Conservation (phyloP, 169 alveolate genomes). For the Plasmodium relictum region DNA sequence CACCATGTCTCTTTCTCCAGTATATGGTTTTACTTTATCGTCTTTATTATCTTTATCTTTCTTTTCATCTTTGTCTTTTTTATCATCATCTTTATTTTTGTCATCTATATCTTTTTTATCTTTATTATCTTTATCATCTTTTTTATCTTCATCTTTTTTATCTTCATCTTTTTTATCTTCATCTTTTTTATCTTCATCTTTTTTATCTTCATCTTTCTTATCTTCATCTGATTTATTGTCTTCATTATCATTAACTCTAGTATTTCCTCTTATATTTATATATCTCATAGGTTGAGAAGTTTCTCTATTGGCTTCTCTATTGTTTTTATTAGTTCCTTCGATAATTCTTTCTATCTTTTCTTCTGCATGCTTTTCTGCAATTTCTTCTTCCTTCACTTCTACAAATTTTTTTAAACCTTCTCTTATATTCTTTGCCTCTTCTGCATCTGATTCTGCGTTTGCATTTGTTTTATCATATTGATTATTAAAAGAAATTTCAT, state of each 20-base stretch:
- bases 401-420: too few species aligned
- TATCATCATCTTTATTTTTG: neutral
- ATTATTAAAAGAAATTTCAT: neutral
- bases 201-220: too few species aligned
- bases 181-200: too few species aligned
- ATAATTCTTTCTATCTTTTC: too few species aligned
- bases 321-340: too few species aligned
- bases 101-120: neutral
- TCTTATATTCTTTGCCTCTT: too few species aligned
- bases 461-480: neutral
- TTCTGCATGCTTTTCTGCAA: too few species aligned
- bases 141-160: neutral
- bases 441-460: neutral
- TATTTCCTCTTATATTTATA: too few species aligned
- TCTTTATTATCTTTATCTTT: neutral
- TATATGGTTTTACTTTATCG: neutral
- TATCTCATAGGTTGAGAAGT: neutral
- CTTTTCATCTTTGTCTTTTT: neutral
- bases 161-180: too few species aligned
- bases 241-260: too few species aligned
- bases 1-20: constrained; percentile 6
- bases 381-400: too few species aligned
- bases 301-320: neutral
- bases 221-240: too few species aligned
- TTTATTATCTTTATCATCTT: neutral